Evolutionary conservation across 2,329 filamentous ascomycete species (phyloP), one percentile per base, ranked within the genome.

Genomic region (Ceratocystis eucalypticola): DNA sequence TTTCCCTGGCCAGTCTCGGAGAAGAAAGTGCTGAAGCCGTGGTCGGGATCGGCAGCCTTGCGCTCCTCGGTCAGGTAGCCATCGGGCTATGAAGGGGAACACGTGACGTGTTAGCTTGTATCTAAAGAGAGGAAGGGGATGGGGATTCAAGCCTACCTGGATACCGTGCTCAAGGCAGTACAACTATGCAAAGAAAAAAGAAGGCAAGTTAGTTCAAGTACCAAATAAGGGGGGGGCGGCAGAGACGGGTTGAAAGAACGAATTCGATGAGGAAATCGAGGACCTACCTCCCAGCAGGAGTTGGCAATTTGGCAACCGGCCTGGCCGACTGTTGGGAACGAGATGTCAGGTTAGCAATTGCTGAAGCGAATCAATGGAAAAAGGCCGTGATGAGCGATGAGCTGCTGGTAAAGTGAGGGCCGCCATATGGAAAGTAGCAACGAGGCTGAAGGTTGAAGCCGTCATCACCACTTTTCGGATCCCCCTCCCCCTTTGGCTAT

Each of bases 161-260:
- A 99, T 99, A 75, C 94, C 94, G 80, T 99, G 94, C 86, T 99
- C 94, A 75, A 99, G 91, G 82, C 94, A 99, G 87, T 99, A 99
- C 71, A 99, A 90, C 94, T 99, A 79, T 70, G 30, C 20, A 66
- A 5, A 25, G 64, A 5, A 53, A 57, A 33, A 69, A 63, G 50
- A 48, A 59, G 61, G n/a, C 33, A 4, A 0, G 61, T 62, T 62
- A 62, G 61, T 22, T 20, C 1, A 8, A 41, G 37, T 4, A 15
- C 3, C 37, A 15, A 20, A 37, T 28, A 12, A 46, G 41, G 44
- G 41, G 3, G 28, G n/a, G 59, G 25, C 7, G 30, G 30, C 30
- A 2, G 30, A 33, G 30, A 33, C 30, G 28, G 28, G 28, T 6
- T 8, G 28, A 22, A 33, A 17, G 25, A 17, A 8, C 28, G 28